A percentile compares a stretch with the other conserved stretches of the same genome.
Evolutionary conservation across 2,329 filamentous ascomycete species (phyloP).

Genomic region (Fusarium abutilonis): DNA sequence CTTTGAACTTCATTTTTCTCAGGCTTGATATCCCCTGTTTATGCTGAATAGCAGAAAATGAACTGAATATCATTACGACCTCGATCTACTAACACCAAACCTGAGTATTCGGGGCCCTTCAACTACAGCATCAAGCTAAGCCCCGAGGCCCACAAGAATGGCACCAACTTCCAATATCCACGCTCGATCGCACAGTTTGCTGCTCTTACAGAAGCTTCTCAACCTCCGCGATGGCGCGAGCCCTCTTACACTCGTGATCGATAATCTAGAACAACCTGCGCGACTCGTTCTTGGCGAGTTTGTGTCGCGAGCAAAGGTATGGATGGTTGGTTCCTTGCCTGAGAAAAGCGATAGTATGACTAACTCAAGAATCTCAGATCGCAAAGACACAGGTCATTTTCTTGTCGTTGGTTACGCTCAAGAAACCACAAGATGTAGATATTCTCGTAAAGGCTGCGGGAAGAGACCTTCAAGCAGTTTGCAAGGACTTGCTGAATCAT

Average conservation of each 20-base stretch:
- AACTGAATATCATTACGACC: background rate
- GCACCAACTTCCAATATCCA: slow-evolving; percentile 69
- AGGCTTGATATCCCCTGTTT: background rate
- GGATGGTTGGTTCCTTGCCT: slow-evolving; percentile 33
- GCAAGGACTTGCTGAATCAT: slow-evolving; percentile 67
- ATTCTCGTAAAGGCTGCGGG: slow-evolving; percentile 71
- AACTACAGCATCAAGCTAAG: background rate
- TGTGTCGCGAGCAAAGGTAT: slow-evolving; percentile 76
- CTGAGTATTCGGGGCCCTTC: too few relatives aligned
- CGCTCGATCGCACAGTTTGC: slow-evolving; percentile 82
- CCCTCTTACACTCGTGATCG: slow-evolving; percentile 86
- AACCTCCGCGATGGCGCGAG: slow-evolving; percentile 81
- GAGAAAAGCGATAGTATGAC: slow-evolving; percentile 4
- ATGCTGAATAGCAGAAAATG: background rate
- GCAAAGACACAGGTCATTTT: slow-evolving; percentile 77
- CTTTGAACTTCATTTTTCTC: slow-evolving; percentile 2
- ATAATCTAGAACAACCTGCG: slow-evolving; percentile 84
- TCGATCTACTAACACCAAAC: too few relatives aligned
- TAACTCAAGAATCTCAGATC: slow-evolving; percentile 50
- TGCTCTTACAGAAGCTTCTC: slow-evolving; percentile 84
- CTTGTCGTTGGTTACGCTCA: slow-evolving; percentile 79
- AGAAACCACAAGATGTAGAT: slow-evolving; percentile 71
- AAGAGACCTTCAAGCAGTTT: slow-evolving; percentile 66
- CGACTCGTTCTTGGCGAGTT: slow-evolving; percentile 77
- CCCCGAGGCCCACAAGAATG: slow-evolving; percentile 53